Evolutionary conservation across 495 filamentous ascomycete genomes (phyloP).

Genomic region (Hyaloscypha variabilis): DNA sequence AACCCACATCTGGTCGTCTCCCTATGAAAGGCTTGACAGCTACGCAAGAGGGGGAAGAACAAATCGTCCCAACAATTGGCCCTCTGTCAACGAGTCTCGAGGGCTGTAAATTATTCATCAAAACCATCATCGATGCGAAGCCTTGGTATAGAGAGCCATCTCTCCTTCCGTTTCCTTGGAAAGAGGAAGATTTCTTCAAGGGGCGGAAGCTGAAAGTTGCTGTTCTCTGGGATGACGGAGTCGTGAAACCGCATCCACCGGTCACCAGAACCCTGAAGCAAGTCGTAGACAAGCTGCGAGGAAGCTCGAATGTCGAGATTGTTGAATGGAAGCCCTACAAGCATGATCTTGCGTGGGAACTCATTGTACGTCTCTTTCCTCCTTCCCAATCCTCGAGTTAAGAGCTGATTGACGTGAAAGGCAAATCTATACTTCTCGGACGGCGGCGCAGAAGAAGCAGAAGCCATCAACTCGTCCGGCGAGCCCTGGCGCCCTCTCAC

Average conservation of each 20-base stretch:
- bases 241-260: conserved; percentile 74
- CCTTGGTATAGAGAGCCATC: conserved; percentile 65
- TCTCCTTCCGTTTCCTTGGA: conserved; percentile 64
- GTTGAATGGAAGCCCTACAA: conserved; percentile 69
- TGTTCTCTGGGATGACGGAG: conserved; percentile 70
- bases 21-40: conserved; percentile 52
- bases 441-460: conserved; percentile 54
- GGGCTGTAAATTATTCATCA: conserved; percentile 67
- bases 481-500: conserved; percentile 58
- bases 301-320: conserved; percentile 52
- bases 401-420: conserved; percentile 27
- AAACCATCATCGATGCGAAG: conserved; percentile 55
- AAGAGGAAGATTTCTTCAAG: conserved; percentile 37
- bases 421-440: conserved; percentile 58
- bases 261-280: conserved; percentile 60
- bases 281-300: conserved; percentile 55
- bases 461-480: conserved; percentile 51
- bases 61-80: conserved; percentile 62
- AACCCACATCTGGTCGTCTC: conserved; percentile 60
- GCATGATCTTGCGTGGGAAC: conserved; percentile 60
- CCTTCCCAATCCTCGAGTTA: conserved; percentile 6
- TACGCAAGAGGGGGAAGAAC: conserved; percentile 58
- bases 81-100: conserved; percentile 64
- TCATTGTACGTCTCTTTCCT: conserved; percentile 44
- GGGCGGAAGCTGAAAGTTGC: conserved; percentile 62